These are phyloP conservation scores for Acacia concinna DNA, from an alignment of 331 rosid species.

Conservation along the genomic window DNA sequence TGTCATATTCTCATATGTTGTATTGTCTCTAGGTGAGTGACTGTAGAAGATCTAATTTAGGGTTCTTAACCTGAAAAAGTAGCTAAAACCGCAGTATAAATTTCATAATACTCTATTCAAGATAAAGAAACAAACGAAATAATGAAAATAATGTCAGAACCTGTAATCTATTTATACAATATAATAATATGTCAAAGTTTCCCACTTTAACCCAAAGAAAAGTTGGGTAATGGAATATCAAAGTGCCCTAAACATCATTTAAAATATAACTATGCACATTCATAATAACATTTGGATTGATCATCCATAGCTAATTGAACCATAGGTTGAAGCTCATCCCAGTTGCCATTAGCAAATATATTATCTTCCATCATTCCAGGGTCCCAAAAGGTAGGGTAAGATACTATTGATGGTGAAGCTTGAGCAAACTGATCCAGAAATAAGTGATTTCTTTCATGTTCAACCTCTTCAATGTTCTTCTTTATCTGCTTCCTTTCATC, in stretches of 20 bases:
- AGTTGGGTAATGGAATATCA: not conserved
- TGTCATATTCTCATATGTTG: not conserved
- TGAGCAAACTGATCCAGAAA: conserved; percentile 31
- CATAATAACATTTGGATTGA: conserved; percentile 44
- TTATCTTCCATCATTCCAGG: conserved; percentile 27
- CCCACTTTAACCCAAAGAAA: not conserved
- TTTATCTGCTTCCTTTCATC: conserved; percentile 34
- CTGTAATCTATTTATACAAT: not conserved
- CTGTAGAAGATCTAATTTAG: not conserved
- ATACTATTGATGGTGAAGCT: conserved; percentile 31
- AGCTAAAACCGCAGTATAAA: not conserved
- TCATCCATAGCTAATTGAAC: conserved; percentile 60
- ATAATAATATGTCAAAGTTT: not conserved
- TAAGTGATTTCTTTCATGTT: conserved; percentile 34
- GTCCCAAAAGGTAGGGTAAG: conserved; percentile 47
- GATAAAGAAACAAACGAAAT: not conserved
- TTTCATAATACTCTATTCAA: not conserved
- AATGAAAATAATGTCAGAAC: not conserved
- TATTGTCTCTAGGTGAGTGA: not conserved
- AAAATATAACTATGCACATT: not conserved
- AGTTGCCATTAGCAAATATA: conserved; percentile 50
- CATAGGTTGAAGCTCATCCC: conserved; percentile 76
- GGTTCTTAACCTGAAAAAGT: not conserved
- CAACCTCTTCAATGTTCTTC: conserved; percentile 25
- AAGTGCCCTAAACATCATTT: not conserved